phyloP scores from a whole-genome alignment of 2,329 filamentous ascomycete species.

The Diaporthe nobilis region DNA sequence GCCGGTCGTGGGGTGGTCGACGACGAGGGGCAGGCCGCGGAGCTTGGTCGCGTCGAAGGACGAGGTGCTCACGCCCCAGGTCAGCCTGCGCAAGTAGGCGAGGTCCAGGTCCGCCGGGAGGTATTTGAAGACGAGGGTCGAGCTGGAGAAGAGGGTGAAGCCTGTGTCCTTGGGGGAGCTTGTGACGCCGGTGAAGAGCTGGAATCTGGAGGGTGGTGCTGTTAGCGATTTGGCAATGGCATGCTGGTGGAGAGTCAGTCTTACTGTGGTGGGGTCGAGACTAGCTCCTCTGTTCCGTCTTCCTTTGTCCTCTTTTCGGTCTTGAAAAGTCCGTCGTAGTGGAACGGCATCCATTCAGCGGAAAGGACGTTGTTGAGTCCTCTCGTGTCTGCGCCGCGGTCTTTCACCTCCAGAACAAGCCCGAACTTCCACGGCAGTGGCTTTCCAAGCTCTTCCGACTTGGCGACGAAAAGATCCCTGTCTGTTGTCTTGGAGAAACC shows the following conservation, averaged over 20 bases:
- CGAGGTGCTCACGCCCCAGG: constrained; percentile 64
- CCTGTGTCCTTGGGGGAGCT: constrained; percentile 64
- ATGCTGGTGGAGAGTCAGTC: constrained; percentile 24
- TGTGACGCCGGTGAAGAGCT: constrained; percentile 64
- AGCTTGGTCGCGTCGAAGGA: constrained; percentile 62
- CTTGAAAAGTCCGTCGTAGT: constrained; percentile 71
- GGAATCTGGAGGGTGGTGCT: constrained; percentile 55
- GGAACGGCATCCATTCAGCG: constrained; percentile 69
- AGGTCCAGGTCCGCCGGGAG: constrained; percentile 54
- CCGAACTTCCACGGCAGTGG: constrained; percentile 68
- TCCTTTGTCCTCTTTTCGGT: constrained; percentile 55
- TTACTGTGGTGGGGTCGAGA: constrained; percentile 60
- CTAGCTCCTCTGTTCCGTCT: constrained; percentile 56
- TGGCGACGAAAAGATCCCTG: constrained; percentile 60
- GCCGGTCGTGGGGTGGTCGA: constrained; percentile 60
- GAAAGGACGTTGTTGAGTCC: constrained; percentile 68
- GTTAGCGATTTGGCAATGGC: neutral
- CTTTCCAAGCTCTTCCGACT: constrained; percentile 62
- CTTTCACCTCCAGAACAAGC: constrained; percentile 64
- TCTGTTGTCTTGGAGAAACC: constrained; percentile 64
- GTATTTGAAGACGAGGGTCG: constrained; percentile 63
- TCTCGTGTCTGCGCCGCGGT: constrained; percentile 58
- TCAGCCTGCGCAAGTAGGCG: constrained; percentile 55
- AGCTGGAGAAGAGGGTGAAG: constrained; percentile 68
- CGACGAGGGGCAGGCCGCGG: constrained; percentile 59